phyloP scores from a whole-genome alignment of 768 basidiomycete genomes.

The Phylloporus sp. region DNA sequence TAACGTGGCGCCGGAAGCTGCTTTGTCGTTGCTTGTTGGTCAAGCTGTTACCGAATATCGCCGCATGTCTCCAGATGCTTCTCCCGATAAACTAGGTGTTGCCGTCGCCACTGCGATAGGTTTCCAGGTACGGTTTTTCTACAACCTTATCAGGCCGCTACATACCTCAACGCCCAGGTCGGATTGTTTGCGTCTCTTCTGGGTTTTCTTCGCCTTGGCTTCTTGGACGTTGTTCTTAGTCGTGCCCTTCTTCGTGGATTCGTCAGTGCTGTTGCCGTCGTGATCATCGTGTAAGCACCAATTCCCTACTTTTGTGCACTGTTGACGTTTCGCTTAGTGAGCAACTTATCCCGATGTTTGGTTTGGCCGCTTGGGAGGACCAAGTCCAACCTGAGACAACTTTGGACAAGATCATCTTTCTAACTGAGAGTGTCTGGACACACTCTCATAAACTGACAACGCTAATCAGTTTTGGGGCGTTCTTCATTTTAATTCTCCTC shows the following conservation, averaged over 20 bases:
- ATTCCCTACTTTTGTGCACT: not conserved
- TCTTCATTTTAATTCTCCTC: slow-evolving; percentile 61
- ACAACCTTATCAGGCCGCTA: not conserved
- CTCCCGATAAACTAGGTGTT: slow-evolving; percentile 51
- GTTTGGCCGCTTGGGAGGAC: slow-evolving; percentile 57
- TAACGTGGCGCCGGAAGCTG: slow-evolving; percentile 86
- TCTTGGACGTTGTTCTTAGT: slow-evolving; percentile 90
- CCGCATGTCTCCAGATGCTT: slow-evolving; percentile 38
- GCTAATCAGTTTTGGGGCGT: slow-evolving; percentile 66
- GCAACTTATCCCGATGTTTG: slow-evolving; percentile 89
- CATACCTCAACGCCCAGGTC: slow-evolving; percentile 42
- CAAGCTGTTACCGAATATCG: slow-evolving; percentile 76
- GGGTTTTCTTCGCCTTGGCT: slow-evolving; percentile 85
- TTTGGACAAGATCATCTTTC: slow-evolving; percentile 73
- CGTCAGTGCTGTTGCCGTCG: slow-evolving; percentile 76
- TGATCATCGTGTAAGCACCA: slow-evolving; percentile 72
- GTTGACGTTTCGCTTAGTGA: slow-evolving; percentile 42
- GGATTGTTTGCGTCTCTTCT: slow-evolving; percentile 83
- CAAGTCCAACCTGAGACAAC: slow-evolving; percentile 60
- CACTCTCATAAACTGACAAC: slow-evolving; percentile 66
- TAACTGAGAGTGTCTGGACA: slow-evolving; percentile 54
- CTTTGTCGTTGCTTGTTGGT: slow-evolving; percentile 81
- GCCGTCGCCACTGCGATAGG: slow-evolving; percentile 79
- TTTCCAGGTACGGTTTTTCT: slow-evolving; percentile 54
- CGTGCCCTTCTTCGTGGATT: slow-evolving; percentile 86